Conservation (phyloP, 257 asterid species). For the Voacanga thouarsii region DNA sequence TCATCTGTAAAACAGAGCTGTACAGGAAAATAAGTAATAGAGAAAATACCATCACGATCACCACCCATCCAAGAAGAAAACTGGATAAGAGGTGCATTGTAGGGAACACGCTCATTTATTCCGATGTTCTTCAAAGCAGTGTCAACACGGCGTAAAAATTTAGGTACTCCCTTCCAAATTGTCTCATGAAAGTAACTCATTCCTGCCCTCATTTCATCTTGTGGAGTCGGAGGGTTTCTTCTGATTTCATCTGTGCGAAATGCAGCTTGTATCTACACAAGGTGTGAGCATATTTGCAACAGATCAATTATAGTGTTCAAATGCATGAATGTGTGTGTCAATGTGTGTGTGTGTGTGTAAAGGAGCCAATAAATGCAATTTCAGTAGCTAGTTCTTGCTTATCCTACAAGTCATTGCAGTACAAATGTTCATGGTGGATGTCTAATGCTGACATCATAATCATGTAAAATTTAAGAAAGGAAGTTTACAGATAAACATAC, state of each 20-base stretch:
- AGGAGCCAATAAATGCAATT: neutral
- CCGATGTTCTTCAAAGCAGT: constrained; percentile 95
- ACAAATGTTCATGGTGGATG: neutral
- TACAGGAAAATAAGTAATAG: neutral
- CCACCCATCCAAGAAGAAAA: constrained; percentile 99
- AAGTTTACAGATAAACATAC: neutral
- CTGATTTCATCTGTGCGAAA: constrained; percentile 95
- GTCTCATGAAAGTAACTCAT: constrained; percentile 98
- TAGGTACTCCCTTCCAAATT: constrained; percentile 95
- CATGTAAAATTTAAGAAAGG: neutral
- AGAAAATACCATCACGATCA: constrained; percentile 80
- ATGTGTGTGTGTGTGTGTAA: too few relatives aligned
- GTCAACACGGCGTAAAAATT: constrained; percentile 84
- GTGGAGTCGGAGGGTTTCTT: constrained; percentile 95
- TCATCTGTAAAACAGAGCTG: neutral
- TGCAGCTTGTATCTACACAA: constrained; percentile 87
- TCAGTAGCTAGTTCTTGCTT: neutral
- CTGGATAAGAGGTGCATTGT: constrained; percentile 88
- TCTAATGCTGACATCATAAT: constrained; percentile 3
- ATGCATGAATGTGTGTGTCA: too few relatives aligned
- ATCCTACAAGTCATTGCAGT: neutral
- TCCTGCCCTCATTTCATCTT: constrained; percentile 99
- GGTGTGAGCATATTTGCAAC: neutral
- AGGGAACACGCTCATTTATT: constrained; percentile 86
- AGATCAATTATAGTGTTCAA: neutral